A percentile compares a stretch with the other conserved stretches of the same genome.
Conservation (phyloP, 2,329 filamentous ascomycete species). For the Claviceps sp. region DNA sequence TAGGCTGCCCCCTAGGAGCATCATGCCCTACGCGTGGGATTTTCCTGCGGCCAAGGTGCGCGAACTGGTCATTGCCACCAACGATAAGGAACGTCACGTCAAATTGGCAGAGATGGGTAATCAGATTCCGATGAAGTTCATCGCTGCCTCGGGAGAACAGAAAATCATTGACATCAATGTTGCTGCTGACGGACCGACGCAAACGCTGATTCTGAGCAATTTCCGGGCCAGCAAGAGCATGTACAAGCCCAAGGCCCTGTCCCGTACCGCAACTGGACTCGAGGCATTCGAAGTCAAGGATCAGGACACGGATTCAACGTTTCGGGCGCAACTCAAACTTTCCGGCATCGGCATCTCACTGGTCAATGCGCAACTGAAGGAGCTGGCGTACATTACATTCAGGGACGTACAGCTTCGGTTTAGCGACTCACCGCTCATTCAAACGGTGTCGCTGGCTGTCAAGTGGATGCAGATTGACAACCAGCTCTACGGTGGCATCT, state of each 20-base stretch:
- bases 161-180: constrained; percentile 97
- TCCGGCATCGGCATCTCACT: constrained; percentile 87
- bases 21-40: constrained; percentile 99
- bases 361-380: constrained; percentile 81
- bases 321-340: constrained; percentile 77
- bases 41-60: constrained; percentile 96
- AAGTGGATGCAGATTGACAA: constrained; percentile 99
- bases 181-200: constrained; percentile 85
- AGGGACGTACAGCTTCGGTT: constrained; percentile 84
- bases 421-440: constrained; percentile 84
- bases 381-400: constrained; percentile 87
- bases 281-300: constrained; percentile 83
- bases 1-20: constrained; percentile 80
- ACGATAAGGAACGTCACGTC: constrained; percentile 60
- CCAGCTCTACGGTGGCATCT: constrained; percentile 93
- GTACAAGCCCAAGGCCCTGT: constrained; percentile 50
- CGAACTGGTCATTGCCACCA: constrained; percentile 59
- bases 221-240: constrained; percentile 87
- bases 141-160: constrained; percentile 50
- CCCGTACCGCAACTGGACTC: constrained; percentile 33
- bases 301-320: constrained; percentile 73
- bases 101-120: constrained; percentile 96
- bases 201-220: constrained; percentile 87
- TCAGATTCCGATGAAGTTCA: constrained; percentile 83
- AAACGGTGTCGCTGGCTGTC: constrained; percentile 78